Evolutionary conservation across 2,329 filamentous ascomycete genomes (phyloP), one percentile per base, ranked within the genome.

Genomic region (Nemania sp.): DNA sequence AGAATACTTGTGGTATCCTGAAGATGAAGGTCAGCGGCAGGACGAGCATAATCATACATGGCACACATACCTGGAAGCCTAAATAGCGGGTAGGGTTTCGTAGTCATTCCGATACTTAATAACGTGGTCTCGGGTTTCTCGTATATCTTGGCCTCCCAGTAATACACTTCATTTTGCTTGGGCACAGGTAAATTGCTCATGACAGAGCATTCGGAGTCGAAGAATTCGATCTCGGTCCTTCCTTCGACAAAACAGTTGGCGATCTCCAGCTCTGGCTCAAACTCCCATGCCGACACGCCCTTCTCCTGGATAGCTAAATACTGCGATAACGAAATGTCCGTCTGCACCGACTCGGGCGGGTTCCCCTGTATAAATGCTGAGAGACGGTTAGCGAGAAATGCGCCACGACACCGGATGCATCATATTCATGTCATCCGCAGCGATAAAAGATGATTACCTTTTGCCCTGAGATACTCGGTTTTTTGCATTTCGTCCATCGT

Each of bases 261-360:
- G 63, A 97, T 97, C 73, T 99, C 94, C 30, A 97, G 77, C 72
- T 99, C 94, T n/a, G 94, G 94, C 72, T 97, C 94, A 67, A 99
- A 99, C 72, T 99, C 94, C 94, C 94, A 99, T 6, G 94, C 94
- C 5, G 94, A 96, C n/a, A 99, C 93, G 45, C 94, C 94, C 73
- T 99, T 99, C 77, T 99, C 94, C 76, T 99, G 94, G 62, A 99
- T 99, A 36, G 94, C 94, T 54, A 99, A 82, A 71, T 96, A 97
- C 71, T 99, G 94, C 30, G 94, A 97, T 60, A 99, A 77, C 19
- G 94, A 97, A 61, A 99, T 99, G 70, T 99, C 94, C 63, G 94
- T 97, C 67, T 94, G 91, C 54, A 93, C 77, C 6, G 94, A 97
- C 72, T 99, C 94, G 61, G 94, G 91, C 3, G 93, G 94, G 69